Percentiles rank a stretch among this genome's conserved stretches.
These are phyloP conservation scores for Triticum urartu DNA, from an alignment of 176 grass and related monocot genomes.

Conservation along the genomic window DNA sequence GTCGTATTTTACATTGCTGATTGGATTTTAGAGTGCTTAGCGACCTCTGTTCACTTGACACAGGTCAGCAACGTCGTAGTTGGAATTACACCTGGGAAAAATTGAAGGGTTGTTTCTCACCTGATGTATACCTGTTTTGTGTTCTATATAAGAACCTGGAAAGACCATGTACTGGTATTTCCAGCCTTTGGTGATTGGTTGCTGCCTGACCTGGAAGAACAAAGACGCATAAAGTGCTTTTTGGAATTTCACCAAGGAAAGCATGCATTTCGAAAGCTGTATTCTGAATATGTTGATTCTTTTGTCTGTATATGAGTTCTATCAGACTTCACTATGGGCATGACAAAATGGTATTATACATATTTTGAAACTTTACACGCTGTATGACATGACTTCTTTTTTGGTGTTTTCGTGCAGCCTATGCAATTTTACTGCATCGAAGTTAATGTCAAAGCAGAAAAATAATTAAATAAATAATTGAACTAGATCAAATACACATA, in stretches of 20 bases:
- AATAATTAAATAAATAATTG: neutral
- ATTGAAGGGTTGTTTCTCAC: constrained; percentile 25
- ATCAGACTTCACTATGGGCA: neutral
- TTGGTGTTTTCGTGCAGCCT: neutral
- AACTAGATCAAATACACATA: no score
- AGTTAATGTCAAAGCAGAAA: neutral
- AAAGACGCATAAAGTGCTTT: constrained; percentile 7
- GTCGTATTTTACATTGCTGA: neutral
- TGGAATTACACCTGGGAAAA: constrained; percentile 79
- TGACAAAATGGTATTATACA: constrained; percentile 8
- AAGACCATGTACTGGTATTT: constrained; percentile 7
- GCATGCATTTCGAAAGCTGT: constrained; percentile 1
- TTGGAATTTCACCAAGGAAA: constrained; percentile 13
- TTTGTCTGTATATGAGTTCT: constrained; percentile 34
- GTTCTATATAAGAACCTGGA: constrained; percentile 24
- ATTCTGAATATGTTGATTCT: constrained; percentile 34
- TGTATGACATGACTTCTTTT: neutral
- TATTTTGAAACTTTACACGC: neutral
- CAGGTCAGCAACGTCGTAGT: constrained; percentile 95
- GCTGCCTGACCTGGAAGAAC: constrained; percentile 16
- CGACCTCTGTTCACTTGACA: neutral
- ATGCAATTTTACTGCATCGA: neutral
- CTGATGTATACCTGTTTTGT: constrained; percentile 6
- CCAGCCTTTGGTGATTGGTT: constrained; percentile 13
- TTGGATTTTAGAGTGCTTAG: neutral